Conservation (phyloP, 192 early-diverging fungal species). For the Umbelopsis ramanniana region DNA sequence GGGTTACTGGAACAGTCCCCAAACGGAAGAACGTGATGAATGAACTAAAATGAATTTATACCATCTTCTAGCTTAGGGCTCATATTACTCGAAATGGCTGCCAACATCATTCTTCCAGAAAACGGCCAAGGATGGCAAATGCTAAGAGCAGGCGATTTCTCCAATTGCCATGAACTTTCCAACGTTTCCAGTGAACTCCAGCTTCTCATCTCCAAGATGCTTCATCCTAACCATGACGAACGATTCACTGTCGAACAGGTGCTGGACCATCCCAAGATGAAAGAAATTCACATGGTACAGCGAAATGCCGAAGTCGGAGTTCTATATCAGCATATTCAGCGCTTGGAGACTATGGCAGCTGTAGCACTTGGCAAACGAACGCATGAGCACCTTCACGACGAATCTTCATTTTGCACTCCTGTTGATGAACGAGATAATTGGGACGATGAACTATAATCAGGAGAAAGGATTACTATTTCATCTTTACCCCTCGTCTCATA, state of each 20-base stretch:
- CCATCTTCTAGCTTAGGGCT: conserved; percentile 77
- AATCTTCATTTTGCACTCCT: conserved; percentile 27
- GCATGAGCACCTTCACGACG: not conserved
- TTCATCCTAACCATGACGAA: conserved; percentile 57
- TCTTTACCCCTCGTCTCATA: not conserved
- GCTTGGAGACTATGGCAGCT: conserved; percentile 11
- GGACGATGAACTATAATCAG: not conserved
- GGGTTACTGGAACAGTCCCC: not conserved
- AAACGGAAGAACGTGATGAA: not conserved
- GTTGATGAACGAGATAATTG: conserved; percentile 25
- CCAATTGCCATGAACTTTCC: conserved; percentile 56
- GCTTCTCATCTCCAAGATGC: conserved; percentile 69
- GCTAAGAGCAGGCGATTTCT: conserved; percentile 76
- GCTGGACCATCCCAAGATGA: conserved; percentile 50
- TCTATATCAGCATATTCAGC: conserved; percentile 21
- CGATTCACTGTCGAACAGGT: conserved; percentile 63
- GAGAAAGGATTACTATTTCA: not conserved
- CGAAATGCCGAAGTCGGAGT: conserved; percentile 21
- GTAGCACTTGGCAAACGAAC: not conserved
- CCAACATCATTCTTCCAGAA: conserved; percentile 86
- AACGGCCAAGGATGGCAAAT: conserved; percentile 88
- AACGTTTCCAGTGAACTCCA: conserved; percentile 54
- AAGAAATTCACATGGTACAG: conserved; percentile 21
- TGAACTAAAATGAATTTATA: not conserved
- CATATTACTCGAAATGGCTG: conserved; percentile 84